Evolutionary conservation across 805 yeast species (phyloP).

Genomic region (Sugiyamaella chiloensis): DNA sequence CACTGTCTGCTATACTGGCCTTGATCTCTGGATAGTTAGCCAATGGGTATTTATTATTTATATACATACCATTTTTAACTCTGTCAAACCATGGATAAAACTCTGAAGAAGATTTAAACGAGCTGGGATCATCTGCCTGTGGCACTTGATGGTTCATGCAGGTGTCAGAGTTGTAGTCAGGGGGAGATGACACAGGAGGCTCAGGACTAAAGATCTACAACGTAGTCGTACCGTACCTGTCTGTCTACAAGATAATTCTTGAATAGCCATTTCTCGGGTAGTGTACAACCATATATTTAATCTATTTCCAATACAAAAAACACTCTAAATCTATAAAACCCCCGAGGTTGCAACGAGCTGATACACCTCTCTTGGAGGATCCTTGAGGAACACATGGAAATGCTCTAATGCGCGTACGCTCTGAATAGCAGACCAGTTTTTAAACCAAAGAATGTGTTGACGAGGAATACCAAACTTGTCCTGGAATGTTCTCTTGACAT

Average conservation of each 20-base stretch:
- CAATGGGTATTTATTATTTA: too few relatives aligned
- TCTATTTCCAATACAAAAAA: too few relatives aligned
- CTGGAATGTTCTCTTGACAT: slow-evolving; percentile 42
- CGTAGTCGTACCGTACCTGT: too few relatives aligned
- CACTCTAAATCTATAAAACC: neutral
- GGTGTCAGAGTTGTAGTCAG: too few relatives aligned
- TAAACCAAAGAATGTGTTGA: slow-evolving; percentile 50
- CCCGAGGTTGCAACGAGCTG: neutral
- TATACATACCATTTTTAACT: slow-evolving; percentile 1
- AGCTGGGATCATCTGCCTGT: too few relatives aligned
- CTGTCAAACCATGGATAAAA: slow-evolving; percentile 20
- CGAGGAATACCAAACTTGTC: slow-evolving; percentile 36
- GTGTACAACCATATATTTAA: too few relatives aligned
- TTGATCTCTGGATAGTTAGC: too few relatives aligned
- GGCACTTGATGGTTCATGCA: too few relatives aligned
- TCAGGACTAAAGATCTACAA: too few relatives aligned
- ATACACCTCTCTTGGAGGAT: slow-evolving; percentile 24
- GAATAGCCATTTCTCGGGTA: neutral
- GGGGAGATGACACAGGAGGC: too few relatives aligned
- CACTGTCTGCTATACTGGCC: too few relatives aligned
- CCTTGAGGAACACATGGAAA: slow-evolving; percentile 48
- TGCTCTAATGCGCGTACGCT: slow-evolving; percentile 55
- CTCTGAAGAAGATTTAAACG: too few relatives aligned
- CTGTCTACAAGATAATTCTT: neutral
- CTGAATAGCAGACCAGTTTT: slow-evolving; percentile 55